Conservation (phyloP, 2,329 filamentous ascomycete species). For the Colletotrichum limetticola region DNA sequence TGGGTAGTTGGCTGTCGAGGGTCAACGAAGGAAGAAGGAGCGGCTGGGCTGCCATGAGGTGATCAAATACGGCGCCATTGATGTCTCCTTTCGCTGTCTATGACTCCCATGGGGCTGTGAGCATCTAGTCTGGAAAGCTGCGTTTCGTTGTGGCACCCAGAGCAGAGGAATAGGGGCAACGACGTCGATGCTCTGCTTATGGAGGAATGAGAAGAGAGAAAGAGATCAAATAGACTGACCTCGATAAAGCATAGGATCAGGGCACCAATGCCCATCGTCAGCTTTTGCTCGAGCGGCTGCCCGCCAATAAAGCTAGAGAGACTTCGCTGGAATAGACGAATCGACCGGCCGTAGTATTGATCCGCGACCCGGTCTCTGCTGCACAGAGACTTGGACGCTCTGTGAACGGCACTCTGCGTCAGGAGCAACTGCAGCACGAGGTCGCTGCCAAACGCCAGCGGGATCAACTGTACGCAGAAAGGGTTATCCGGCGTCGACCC, state of each 20-base stretch:
- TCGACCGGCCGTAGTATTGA: background rate
- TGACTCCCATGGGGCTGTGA: no score
- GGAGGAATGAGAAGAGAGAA: no score
- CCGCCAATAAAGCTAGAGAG: background rate
- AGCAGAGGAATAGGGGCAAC: no score
- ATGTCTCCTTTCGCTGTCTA: no score
- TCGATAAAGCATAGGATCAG: background rate
- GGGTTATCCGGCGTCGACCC: background rate
- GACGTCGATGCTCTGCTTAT: no score
- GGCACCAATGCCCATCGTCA: background rate
- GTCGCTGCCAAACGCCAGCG: background rate
- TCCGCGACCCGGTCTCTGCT: background rate
- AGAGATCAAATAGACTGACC: background rate
- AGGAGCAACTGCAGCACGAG: background rate
- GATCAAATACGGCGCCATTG: background rate
- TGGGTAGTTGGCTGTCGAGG: background rate
- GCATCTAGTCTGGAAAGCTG: no score
- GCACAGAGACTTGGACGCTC: background rate
- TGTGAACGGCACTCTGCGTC: background rate
- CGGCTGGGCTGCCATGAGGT: background rate
- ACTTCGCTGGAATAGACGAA: background rate
- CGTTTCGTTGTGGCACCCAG: no score
- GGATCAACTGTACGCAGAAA: background rate
- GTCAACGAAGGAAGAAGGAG: background rate
- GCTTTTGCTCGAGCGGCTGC: no score